Conservation (phyloP, 805 yeast species). For the Candida xyloterini region DNA sequence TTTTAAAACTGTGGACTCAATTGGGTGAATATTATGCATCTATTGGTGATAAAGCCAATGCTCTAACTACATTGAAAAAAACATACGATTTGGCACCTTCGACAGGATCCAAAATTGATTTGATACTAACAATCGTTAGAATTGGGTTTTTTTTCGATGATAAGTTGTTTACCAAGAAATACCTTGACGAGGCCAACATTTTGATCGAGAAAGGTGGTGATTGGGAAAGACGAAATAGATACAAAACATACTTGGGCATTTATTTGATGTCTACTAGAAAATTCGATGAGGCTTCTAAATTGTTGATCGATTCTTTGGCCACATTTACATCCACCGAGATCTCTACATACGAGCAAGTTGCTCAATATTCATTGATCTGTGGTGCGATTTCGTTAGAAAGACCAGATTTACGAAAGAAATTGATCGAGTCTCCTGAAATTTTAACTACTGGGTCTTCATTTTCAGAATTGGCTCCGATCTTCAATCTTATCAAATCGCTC, state of each 20-base stretch:
- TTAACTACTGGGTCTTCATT: slow-evolving; percentile 73
- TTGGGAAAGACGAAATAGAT: slow-evolving; percentile 97
- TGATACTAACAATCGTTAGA: slow-evolving; percentile 75
- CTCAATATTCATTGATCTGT: slow-evolving; percentile 81
- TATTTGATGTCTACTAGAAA: slow-evolving; percentile 81
- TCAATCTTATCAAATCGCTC: slow-evolving; percentile 77
- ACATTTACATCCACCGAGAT: slow-evolving; percentile 94
- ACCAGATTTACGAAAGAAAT: slow-evolving; percentile 75
- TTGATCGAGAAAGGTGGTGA: slow-evolving; percentile 97
- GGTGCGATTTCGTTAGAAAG: slow-evolving; percentile 83
- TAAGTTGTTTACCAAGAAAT: slow-evolving; percentile 61
- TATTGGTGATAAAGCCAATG: slow-evolving; percentile 77
- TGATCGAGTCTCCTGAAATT: slow-evolving; percentile 93
- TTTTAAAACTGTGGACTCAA: slow-evolving; percentile 69
- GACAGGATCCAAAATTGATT: slow-evolving; percentile 87
- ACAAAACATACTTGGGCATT: slow-evolving; percentile 87
- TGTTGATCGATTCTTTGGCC: slow-evolving; percentile 86
- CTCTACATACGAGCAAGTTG: slow-evolving; percentile 85
- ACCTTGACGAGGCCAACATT: slow-evolving; percentile 66
- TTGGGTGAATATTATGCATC: slow-evolving; percentile 86
- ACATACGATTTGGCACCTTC: slow-evolving; percentile 79
- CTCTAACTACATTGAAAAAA: slow-evolving; percentile 61
- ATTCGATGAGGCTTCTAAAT: slow-evolving; percentile 78
- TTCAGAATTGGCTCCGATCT: slow-evolving; percentile 71
- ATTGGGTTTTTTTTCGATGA: slow-evolving; percentile 89